These are phyloP conservation scores for Pythium aquatile DNA, from an alignment of 352 stramenopile species.

Conservation along the genomic window DNA sequence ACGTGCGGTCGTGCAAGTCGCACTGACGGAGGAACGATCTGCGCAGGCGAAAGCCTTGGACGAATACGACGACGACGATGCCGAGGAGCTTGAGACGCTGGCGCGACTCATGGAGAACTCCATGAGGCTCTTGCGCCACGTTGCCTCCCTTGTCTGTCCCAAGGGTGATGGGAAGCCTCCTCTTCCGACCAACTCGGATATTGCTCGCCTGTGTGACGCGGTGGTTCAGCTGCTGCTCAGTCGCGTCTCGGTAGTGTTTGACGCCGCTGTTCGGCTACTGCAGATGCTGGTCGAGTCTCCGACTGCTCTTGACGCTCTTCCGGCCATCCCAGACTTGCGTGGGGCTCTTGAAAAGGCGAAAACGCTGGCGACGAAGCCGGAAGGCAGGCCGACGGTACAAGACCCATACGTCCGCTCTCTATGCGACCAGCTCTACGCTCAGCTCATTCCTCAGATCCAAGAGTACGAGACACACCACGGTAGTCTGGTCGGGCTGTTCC, in stretches of 20 bases:
- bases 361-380: conserved; percentile 34
- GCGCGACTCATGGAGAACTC: conserved; percentile 4
- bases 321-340: conserved; percentile 44
- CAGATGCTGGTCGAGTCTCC: conserved; percentile 54
- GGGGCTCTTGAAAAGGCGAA: conserved; percentile 56
- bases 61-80: conserved; percentile 7
- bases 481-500: conserved; percentile 49
- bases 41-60: not conserved
- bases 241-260: conserved; percentile 46
- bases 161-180: conserved; percentile 1
- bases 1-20: conserved; percentile 45
- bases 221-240: conserved; percentile 62
- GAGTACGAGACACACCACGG: conserved; percentile 41
- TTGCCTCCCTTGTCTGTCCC: conserved; percentile 28
- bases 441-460: conserved; percentile 53
- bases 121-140: conserved; percentile 21
- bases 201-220: conserved; percentile 34
- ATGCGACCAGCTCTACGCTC: conserved; percentile 37
- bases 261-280: conserved; percentile 54
- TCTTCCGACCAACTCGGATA: not conserved
- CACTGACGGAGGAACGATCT: conserved; percentile 27
- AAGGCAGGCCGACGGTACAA: conserved; percentile 29
- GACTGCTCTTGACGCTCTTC: conserved; percentile 28
- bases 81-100: conserved; percentile 6
- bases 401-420: conserved; percentile 51